Percentiles rank a stretch among this genome's conserved stretches.
phyloP scores from a whole-genome alignment of 73 alveolate species.

The Blepharisma stoltei region DNA sequence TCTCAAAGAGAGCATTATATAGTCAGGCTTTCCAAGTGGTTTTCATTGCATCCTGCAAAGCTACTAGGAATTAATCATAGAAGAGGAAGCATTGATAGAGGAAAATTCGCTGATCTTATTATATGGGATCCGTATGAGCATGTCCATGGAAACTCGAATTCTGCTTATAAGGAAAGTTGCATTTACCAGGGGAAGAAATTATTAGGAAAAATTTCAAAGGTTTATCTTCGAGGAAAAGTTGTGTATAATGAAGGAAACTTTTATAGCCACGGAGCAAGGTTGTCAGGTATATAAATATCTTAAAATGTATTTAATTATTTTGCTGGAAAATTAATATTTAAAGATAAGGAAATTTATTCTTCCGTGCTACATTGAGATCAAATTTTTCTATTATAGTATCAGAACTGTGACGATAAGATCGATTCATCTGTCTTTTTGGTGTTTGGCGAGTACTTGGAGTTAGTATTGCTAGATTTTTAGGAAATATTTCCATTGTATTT shows the following conservation, averaged over 20 bases:
- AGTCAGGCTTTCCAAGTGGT: neutral
- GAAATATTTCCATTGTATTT: too few relatives aligned
- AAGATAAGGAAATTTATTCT: too few relatives aligned
- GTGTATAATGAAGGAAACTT: neutral
- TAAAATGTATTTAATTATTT: too few relatives aligned
- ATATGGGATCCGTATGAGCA: neutral
- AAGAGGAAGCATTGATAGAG: neutral
- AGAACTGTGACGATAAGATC: too few relatives aligned
- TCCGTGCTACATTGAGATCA: too few relatives aligned
- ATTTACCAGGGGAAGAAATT: neutral
- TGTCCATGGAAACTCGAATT: neutral
- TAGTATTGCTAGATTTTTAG: too few relatives aligned
- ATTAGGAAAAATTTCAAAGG: neutral
- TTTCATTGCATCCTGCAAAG: neutral
- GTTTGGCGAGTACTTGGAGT: too few relatives aligned
- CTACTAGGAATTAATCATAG: neutral
- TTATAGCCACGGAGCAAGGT: too few relatives aligned
- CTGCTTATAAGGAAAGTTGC: neutral
- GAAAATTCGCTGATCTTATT: conserved; percentile 18
- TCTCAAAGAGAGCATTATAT: conserved; percentile 6
- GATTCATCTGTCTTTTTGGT: too few relatives aligned
- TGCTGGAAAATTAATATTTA: too few relatives aligned
- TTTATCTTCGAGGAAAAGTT: neutral
- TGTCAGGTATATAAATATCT: too few relatives aligned
- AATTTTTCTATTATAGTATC: too few relatives aligned